phyloP scores from a whole-genome alignment of 768 basidiomycete species.

The Harrya chromipes region DNA sequence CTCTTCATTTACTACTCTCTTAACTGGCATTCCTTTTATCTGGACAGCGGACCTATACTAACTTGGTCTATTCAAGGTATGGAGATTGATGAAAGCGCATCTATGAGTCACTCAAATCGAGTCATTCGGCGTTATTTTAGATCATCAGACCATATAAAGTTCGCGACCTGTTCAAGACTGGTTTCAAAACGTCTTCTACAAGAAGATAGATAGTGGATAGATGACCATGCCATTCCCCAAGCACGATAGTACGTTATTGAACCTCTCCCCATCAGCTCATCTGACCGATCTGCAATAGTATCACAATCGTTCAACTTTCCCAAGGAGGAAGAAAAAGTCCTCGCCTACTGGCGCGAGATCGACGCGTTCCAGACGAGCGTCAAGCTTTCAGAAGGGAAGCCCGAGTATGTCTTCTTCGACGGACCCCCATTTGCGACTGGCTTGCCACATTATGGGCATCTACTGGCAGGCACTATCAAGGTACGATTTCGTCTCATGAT shows the following conservation, averaged over 20 bases:
- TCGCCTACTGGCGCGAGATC: conserved; percentile 92
- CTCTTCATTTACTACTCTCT: not conserved
- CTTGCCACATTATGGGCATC: conserved; percentile 92
- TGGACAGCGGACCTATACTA: not conserved
- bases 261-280: not conserved
- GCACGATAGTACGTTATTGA: conserved; percentile 62
- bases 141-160: not conserved
- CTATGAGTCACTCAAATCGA: conserved; percentile 13
- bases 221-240: conserved; percentile 58
- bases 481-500: conserved; percentile 37
- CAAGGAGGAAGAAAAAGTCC: conserved; percentile 86
- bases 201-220: not conserved
- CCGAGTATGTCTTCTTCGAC: conserved; percentile 94
- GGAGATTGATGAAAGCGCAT: not conserved
- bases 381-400: conserved; percentile 87
- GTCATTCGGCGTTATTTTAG: conserved; percentile 3
- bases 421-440: conserved; percentile 98
- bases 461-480: conserved; percentile 92
- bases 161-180: not conserved
- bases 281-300: conserved; percentile 42
- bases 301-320: conserved; percentile 78
- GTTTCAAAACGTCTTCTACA: not conserved
- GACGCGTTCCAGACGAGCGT: conserved; percentile 96
- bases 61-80: not conserved
- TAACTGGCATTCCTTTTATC: not conserved